Evolutionary conservation across 495 filamentous ascomycete species (phyloP).

Genomic region (Penicillium angulare): DNA sequence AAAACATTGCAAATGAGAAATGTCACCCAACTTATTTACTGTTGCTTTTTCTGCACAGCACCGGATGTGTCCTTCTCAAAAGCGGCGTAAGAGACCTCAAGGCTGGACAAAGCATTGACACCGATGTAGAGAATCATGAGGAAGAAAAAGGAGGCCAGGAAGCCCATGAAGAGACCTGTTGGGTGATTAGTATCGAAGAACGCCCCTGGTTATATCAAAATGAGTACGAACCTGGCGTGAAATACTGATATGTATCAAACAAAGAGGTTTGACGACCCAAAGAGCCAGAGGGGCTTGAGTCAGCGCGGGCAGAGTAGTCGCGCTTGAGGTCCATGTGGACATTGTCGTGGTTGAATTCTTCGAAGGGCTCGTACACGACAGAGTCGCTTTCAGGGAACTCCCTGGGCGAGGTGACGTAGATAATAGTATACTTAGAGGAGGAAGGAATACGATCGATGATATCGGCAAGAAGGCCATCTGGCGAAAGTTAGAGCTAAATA

Average conservation of each 20-base stretch:
- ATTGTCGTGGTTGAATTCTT: slow-evolving; percentile 45
- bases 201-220: background rate
- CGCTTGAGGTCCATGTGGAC: slow-evolving; percentile 61
- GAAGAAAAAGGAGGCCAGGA: slow-evolving; percentile 66
- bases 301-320: slow-evolving; percentile 41
- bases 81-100: slow-evolving; percentile 87
- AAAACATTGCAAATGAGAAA: slow-evolving; percentile 3
- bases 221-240: slow-evolving; percentile 61
- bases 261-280: slow-evolving; percentile 50
- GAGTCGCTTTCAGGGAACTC: slow-evolving; percentile 41
- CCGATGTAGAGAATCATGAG: slow-evolving; percentile 75
- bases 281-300: slow-evolving; percentile 7
- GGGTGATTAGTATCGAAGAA: slow-evolving; percentile 9
- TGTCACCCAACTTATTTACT: slow-evolving; percentile 35
- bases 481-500: slow-evolving; percentile 1
- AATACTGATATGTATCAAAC: slow-evolving; percentile 90
- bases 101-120: slow-evolving; percentile 68
- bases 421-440: slow-evolving; percentile 57
- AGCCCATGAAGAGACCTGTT: slow-evolving; percentile 78
- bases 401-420: slow-evolving; percentile 57
- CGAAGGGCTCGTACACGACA: slow-evolving; percentile 50
- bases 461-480: slow-evolving; percentile 61
- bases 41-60: slow-evolving; percentile 79
- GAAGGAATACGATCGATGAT: slow-evolving; percentile 55
- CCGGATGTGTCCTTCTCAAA: slow-evolving; percentile 96